These are phyloP conservation scores for Haplosporangium gracile DNA, from an alignment of 192 early-diverging fungal genomes.

Conservation along the genomic window DNA sequence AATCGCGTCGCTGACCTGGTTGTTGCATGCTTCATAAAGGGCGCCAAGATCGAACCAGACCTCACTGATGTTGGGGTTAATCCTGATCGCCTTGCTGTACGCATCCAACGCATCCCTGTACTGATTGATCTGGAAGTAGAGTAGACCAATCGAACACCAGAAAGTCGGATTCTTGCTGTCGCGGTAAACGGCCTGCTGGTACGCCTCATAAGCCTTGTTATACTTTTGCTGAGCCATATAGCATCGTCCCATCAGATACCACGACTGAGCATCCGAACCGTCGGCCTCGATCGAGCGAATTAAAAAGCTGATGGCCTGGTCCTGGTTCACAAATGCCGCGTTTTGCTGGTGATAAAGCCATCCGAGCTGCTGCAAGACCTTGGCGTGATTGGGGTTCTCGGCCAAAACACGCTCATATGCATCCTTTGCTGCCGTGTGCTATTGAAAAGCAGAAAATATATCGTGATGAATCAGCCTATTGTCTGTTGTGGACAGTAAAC, in stretches of 20 bases:
- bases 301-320: constrained; percentile 85
- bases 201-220: constrained; percentile 96
- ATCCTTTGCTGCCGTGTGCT: constrained; percentile 80
- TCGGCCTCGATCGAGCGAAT: constrained; percentile 88
- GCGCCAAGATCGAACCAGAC: constrained; percentile 99
- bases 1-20: constrained; percentile 95
- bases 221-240: constrained; percentile 97
- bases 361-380: constrained; percentile 96
- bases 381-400: constrained; percentile 93
- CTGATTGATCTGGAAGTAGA: constrained; percentile 98
- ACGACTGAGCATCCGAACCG: constrained; percentile 91
- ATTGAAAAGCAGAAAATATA: neutral
- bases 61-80: constrained; percentile 95
- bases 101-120: constrained; percentile 97
- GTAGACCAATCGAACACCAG: constrained; percentile 99
- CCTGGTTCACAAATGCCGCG: constrained; percentile 86
- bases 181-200: constrained; percentile 96
- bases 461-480: neutral
- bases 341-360: constrained; percentile 96
- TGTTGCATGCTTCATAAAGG: constrained; percentile 97
- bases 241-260: constrained; percentile 95
- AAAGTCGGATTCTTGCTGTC: constrained; percentile 96
- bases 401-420: constrained; percentile 93
- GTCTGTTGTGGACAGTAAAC: neutral
- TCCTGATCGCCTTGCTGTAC: constrained; percentile 93